A percentile compares a stretch with the other conserved stretches of the same genome.
These are phyloP conservation scores for Rhizopus arrhizus DNA, from an alignment of 371 early-diverging fungal genomes.

Conservation along the genomic window DNA sequence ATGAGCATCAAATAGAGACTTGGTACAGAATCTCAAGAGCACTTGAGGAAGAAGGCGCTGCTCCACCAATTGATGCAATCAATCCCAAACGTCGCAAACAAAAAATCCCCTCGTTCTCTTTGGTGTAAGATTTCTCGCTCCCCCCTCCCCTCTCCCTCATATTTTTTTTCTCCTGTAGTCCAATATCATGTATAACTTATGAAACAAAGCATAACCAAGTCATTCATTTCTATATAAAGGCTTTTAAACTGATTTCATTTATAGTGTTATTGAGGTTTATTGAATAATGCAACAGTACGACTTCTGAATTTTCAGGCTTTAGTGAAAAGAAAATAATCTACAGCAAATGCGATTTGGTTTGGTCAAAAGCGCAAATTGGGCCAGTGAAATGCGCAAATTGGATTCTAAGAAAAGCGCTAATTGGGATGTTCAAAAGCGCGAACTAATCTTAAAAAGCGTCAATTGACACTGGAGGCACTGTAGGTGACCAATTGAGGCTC, in stretches of 20 bases:
- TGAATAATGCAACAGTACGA: slow-evolving; percentile 21
- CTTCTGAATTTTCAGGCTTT: slow-evolving; percentile 21
- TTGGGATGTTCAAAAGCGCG: slow-evolving; percentile 20
- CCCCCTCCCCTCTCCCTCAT: slow-evolving; percentile 7
- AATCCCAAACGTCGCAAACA: slow-evolving; percentile 22
- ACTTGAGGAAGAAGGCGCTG: slow-evolving; percentile 14
- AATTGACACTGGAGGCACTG: slow-evolving; percentile 17
- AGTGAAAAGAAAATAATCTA: slow-evolving; percentile 21
- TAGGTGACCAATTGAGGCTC: slow-evolving; percentile 19
- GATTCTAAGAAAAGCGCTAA: slow-evolving; percentile 9
- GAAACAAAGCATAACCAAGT: slow-evolving; percentile 20
- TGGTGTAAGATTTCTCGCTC: slow-evolving; percentile 9
- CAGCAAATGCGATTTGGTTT: slow-evolving; percentile 16
- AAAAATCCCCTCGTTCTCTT: slow-evolving; percentile 20
- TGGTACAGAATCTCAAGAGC: slow-evolving; percentile 10
- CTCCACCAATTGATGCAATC: slow-evolving; percentile 7
- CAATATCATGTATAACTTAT: slow-evolving; percentile 13
- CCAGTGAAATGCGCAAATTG: slow-evolving; percentile 13
- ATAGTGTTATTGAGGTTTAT: slow-evolving; percentile 21
- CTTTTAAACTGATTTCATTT: slow-evolving; percentile 25
- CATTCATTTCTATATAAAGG: slow-evolving; percentile 25
- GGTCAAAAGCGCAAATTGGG: slow-evolving; percentile 22
- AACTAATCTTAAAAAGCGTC: slow-evolving; percentile 18
- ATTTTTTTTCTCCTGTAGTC: slow-evolving; percentile 15
- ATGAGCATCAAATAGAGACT: slow-evolving; percentile 20